Evolutionary conservation across 2,329 filamentous ascomycete species (phyloP).

Genomic region (Epichloe sibirici): DNA sequence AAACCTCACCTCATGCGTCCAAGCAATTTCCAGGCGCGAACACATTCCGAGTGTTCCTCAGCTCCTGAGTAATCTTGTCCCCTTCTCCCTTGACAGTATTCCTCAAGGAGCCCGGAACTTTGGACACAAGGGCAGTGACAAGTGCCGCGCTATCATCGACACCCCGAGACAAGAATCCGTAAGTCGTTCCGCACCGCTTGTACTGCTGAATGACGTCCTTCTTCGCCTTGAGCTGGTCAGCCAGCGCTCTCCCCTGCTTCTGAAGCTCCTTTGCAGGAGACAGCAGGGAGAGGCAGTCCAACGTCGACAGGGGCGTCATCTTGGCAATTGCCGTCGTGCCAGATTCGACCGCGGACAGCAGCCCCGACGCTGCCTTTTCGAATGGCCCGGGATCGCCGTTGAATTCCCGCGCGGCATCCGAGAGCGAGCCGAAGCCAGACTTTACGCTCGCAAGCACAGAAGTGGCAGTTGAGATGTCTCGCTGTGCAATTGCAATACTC

Average conservation of each 20-base stretch:
- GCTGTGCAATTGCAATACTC: background rate
- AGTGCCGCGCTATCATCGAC: background rate
- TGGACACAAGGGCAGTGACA: background rate
- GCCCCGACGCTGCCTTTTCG: background rate
- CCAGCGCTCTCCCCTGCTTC: conserved; percentile 4
- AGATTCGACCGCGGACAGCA: conserved; percentile 6
- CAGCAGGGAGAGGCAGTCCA: conserved; percentile 6
- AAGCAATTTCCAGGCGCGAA: background rate
- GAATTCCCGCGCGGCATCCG: conserved; percentile 4
- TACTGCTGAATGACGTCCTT: conserved; percentile 1
- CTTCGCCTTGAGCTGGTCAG: conserved; percentile 2
- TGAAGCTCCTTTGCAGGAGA: conserved; percentile 4
- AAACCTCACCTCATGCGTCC: background rate
- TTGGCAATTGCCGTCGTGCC: conserved; percentile 3
- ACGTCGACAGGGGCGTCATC: conserved; percentile 7
- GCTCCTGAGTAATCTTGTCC: background rate
- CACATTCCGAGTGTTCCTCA: background rate
- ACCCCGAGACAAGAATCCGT: background rate
- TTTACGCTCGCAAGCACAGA: conserved; percentile 8
- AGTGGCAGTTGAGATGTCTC: conserved; percentile 7
- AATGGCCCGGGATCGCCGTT: conserved; percentile 5
- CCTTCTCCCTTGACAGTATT: background rate
- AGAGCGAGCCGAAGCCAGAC: conserved; percentile 4
- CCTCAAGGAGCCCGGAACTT: background rate
- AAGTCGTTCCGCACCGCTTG: conserved; percentile 5